Conservation (phyloP, 352 stramenopile genomes). For the Globisporangium abappressorium region DNA sequence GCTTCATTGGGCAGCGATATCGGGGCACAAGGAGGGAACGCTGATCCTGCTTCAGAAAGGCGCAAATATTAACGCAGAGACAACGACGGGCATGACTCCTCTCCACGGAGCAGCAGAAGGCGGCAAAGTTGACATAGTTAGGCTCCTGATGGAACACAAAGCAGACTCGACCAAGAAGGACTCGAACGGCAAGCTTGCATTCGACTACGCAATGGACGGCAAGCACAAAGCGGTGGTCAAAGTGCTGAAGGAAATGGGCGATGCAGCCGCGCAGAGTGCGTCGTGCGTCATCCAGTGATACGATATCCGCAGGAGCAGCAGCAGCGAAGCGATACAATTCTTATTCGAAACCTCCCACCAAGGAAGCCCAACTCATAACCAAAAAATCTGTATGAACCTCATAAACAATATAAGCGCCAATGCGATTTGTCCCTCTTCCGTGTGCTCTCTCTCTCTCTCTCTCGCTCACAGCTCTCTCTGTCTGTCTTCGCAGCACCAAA, state of each 20-base stretch:
- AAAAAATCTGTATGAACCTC: constrained; percentile 21
- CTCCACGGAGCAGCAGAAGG: constrained; percentile 89
- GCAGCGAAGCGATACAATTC: neutral
- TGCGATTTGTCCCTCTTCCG: constrained; percentile 17
- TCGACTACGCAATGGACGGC: constrained; percentile 90
- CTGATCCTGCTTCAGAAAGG: constrained; percentile 82
- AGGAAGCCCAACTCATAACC: neutral
- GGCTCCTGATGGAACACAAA: constrained; percentile 89
- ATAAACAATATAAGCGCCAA: constrained; percentile 39
- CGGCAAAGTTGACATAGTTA: constrained; percentile 90
- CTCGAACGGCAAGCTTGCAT: constrained; percentile 88
- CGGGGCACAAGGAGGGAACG: constrained; percentile 89
- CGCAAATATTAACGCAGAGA: constrained; percentile 87
- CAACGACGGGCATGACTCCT: constrained; percentile 87
- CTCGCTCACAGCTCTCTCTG: neutral
- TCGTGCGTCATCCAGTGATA: constrained; percentile 83
- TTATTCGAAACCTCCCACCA: constrained; percentile 4
- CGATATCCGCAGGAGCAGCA: constrained; percentile 3
- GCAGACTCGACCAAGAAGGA: constrained; percentile 88
- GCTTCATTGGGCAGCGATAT: constrained; percentile 92
- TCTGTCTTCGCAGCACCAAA: neutral
- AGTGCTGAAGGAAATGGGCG: constrained; percentile 91
- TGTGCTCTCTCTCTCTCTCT: neutral
- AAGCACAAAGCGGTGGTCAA: constrained; percentile 92
- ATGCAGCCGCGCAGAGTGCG: constrained; percentile 81